Evolutionary conservation across 768 basidiomycete genomes (phyloP).

Genomic region (Boletus reticuloceps): DNA sequence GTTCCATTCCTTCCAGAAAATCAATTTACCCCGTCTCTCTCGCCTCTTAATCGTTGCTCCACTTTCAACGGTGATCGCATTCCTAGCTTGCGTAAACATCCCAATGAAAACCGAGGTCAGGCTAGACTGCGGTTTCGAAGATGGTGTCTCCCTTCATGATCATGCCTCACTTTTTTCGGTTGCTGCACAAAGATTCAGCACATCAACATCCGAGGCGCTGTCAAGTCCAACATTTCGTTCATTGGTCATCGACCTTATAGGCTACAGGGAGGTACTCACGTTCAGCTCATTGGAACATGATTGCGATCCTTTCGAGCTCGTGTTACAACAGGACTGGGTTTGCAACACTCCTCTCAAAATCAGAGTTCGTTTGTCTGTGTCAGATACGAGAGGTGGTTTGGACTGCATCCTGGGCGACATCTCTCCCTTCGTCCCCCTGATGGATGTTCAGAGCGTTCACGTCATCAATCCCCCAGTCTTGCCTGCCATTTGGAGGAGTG

Average conservation of each 20-base stretch:
- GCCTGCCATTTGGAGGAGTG: no score
- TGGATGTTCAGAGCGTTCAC: not conserved
- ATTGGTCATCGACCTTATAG: not conserved
- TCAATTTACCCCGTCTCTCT: slow-evolving; percentile 2
- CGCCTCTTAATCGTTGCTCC: slow-evolving; percentile 2
- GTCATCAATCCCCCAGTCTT: not conserved
- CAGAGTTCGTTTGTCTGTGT: no score
- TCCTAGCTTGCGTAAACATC: slow-evolving; percentile 3
- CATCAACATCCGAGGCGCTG: not conserved
- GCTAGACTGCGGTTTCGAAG: not conserved
- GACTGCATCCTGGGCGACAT: not conserved
- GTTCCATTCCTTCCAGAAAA: no score
- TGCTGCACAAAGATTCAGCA: not conserved
- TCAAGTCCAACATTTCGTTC: not conserved
- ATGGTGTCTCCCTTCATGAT: not conserved
- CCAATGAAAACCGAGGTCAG: not conserved
- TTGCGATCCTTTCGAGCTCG: no score
- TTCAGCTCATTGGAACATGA: not conserved
- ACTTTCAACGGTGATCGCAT: not conserved
- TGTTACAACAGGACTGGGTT: no score
- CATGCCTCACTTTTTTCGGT: not conserved
- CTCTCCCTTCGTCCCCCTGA: not conserved
- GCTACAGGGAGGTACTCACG: not conserved
- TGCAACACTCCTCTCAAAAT: no score
- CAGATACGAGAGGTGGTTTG: no score